Conservation (phyloP, 228 moss, liverwort and hornwort genomes). For the Sphagnum fallax region DNA sequence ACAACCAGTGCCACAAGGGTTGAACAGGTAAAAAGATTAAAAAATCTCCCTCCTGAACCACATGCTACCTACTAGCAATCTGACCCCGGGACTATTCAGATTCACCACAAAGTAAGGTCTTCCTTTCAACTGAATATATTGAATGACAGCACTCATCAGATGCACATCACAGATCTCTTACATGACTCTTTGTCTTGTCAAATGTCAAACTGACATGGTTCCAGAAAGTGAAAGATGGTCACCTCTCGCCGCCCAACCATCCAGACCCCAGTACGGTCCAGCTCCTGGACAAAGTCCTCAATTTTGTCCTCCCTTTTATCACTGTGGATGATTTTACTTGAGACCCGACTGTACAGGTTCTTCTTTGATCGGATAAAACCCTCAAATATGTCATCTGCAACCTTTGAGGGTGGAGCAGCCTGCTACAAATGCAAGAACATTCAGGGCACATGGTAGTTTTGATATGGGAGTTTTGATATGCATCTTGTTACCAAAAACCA, state of each 20-base stretch:
- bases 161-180: too few relatives aligned
- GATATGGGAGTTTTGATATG: not conserved
- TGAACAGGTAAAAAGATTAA: too few relatives aligned
- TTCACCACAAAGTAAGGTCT: too few relatives aligned
- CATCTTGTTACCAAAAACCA: not conserved
- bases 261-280: slow-evolving; percentile 73
- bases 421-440: slow-evolving; percentile 10
- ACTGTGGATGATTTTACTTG: slow-evolving; percentile 64
- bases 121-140: too few relatives aligned
- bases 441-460: not conserved
- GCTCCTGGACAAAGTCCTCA: slow-evolving; percentile 78
- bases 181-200: too few relatives aligned
- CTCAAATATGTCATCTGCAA: slow-evolving; percentile 74
- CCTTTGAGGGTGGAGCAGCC: slow-evolving; percentile 46
- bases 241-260: slow-evolving; percentile 85
- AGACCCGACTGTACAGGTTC: slow-evolving; percentile 84
- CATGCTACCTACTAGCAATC: too few relatives aligned
- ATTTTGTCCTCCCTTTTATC: slow-evolving; percentile 70
- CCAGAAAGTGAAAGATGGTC: not conserved
- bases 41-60: too few relatives aligned
- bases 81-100: too few relatives aligned
- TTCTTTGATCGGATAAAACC: slow-evolving; percentile 74
- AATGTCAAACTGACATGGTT: too few relatives aligned
- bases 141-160: too few relatives aligned
- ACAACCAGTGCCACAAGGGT: not conserved